A percentile compares a stretch with the other conserved stretches of the same genome.
Conservation (phyloP, 257 asterid species). For the Avicennia marina region DNA sequence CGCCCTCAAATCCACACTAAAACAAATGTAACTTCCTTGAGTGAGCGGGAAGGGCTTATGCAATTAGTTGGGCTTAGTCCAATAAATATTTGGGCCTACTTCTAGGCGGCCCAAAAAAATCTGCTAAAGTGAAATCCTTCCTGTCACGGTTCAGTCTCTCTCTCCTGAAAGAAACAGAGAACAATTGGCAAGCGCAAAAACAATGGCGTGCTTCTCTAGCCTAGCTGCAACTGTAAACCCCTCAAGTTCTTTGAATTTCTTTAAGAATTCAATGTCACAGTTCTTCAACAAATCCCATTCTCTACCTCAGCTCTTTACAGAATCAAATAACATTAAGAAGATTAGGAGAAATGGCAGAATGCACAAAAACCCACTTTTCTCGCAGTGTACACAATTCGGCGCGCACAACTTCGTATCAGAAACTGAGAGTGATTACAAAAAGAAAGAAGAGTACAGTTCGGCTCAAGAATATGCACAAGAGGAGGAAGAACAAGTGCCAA, state of each 20-base stretch:
- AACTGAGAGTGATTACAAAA: slow-evolving; percentile 36
- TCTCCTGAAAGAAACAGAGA: not conserved
- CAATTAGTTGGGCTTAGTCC: no score
- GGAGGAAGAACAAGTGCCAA: slow-evolving; percentile 15
- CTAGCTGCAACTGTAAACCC: slow-evolving; percentile 23
- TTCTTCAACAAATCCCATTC: slow-evolving; percentile 1
- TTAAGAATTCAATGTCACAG: slow-evolving; percentile 9
- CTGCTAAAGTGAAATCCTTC: no score
- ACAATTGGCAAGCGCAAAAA: not conserved
- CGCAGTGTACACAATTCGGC: slow-evolving; percentile 27
- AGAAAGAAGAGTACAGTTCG: slow-evolving; percentile 21
- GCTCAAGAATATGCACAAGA: slow-evolving; percentile 25
- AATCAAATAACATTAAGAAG: not conserved
- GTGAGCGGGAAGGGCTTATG: no score
- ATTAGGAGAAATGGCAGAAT: slow-evolving; percentile 9
- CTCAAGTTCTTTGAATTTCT: slow-evolving; percentile 19
- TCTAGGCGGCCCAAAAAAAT: no score
- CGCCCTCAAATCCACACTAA: no score
- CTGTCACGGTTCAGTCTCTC: no score
- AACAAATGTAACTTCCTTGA: no score
- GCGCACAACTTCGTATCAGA: slow-evolving; percentile 26
- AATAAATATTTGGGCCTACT: no score
- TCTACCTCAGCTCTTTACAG: not conserved
- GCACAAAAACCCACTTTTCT: slow-evolving; percentile 5
- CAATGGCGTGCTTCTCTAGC: slow-evolving; percentile 29